phyloP scores from a whole-genome alignment of 2,329 filamentous ascomycete genomes.

The Pseudocercospora fijiensis region DNA sequence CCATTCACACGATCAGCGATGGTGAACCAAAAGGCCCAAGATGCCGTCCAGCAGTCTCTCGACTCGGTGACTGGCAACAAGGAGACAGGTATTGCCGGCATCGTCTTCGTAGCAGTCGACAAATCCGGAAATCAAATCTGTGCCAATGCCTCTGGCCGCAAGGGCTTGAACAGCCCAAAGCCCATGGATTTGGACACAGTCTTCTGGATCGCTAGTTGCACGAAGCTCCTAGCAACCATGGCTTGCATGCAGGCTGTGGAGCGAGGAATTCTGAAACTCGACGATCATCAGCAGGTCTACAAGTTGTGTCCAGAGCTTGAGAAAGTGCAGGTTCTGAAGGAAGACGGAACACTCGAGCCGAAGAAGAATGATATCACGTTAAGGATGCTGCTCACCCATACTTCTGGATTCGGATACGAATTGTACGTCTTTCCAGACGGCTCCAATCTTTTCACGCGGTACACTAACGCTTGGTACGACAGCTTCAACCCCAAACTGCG shows the following conservation, averaged over 20 bases:
- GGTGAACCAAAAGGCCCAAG: conserved; percentile 35
- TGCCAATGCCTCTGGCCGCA: conserved; percentile 46
- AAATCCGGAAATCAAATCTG: conserved; percentile 46
- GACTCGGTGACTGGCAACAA: conserved; percentile 36
- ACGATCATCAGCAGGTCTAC: conserved; percentile 45
- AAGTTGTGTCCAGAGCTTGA: conserved; percentile 46
- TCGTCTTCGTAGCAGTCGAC: conserved; percentile 49
- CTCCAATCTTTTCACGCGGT: too few species aligned
- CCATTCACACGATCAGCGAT: neutral
- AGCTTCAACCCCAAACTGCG: conserved; percentile 46
- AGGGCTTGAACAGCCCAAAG: conserved; percentile 38
- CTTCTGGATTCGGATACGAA: conserved; percentile 52
- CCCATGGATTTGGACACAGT: conserved; percentile 59
- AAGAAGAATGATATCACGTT: conserved; percentile 52
- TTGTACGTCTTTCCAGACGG: conserved; percentile 35
- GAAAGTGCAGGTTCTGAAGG: conserved; percentile 43
- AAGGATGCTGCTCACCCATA: conserved; percentile 53
- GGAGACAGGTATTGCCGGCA: conserved; percentile 41
- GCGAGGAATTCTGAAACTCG: conserved; percentile 43
- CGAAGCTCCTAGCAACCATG: conserved; percentile 47
- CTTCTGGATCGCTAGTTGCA: conserved; percentile 60
- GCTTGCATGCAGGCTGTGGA: conserved; percentile 52
- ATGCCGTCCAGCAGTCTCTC: conserved; percentile 42
- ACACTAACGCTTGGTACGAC: neutral
- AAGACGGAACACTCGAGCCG: conserved; percentile 43